phyloP scores from a whole-genome alignment of 2,329 filamentous ascomycete genomes.

The Zymoseptoria ardabiliae region DNA sequence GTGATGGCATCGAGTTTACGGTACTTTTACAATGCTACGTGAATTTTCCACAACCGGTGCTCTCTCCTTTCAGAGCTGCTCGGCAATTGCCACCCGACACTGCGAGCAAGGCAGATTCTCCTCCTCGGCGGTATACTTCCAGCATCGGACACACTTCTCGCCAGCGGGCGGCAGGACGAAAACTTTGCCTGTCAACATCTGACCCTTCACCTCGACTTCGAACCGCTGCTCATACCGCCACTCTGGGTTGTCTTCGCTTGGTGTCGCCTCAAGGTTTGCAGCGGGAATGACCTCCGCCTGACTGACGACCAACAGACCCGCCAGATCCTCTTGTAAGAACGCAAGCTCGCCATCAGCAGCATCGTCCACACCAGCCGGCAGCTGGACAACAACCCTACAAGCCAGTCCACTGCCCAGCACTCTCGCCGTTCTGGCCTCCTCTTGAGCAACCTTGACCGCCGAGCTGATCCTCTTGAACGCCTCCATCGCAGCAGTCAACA shows the following conservation, averaged over 20 bases:
- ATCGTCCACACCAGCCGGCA: slow-evolving; percentile 9
- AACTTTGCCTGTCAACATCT: slow-evolving; percentile 17
- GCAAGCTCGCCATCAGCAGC: slow-evolving; percentile 3
- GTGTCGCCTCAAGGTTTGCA: slow-evolving; percentile 6
- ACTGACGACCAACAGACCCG: slow-evolving; percentile 38
- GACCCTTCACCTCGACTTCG: slow-evolving; percentile 24
- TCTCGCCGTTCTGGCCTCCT: slow-evolving; percentile 64
- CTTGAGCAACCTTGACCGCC: slow-evolving; percentile 68
- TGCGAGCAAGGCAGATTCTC: slow-evolving; percentile 60
- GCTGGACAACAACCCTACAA: slow-evolving; percentile 55
- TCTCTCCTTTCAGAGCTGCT: slow-evolving; percentile 7
- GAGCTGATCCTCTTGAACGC: slow-evolving; percentile 46
- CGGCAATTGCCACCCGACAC: slow-evolving; percentile 60
- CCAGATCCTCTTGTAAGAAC: slow-evolving; percentile 28
- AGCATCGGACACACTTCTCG: slow-evolving; percentile 79
- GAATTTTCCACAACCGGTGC: too few relatives aligned
- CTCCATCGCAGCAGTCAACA: slow-evolving; percentile 42
- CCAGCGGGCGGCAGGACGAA: slow-evolving; percentile 39
- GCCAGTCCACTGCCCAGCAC: slow-evolving; percentile 74
- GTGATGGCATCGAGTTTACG: too few relatives aligned
- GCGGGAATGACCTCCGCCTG: slow-evolving; percentile 23
- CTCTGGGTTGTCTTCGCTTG: slow-evolving; percentile 15
- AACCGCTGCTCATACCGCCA: slow-evolving; percentile 41
- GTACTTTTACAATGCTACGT: too few relatives aligned
- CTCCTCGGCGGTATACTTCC: slow-evolving; percentile 69